Base-by-base conservation (phyloP, 2,329 filamentous ascomycete genomes). In the Penicillium sp. region DNA sequence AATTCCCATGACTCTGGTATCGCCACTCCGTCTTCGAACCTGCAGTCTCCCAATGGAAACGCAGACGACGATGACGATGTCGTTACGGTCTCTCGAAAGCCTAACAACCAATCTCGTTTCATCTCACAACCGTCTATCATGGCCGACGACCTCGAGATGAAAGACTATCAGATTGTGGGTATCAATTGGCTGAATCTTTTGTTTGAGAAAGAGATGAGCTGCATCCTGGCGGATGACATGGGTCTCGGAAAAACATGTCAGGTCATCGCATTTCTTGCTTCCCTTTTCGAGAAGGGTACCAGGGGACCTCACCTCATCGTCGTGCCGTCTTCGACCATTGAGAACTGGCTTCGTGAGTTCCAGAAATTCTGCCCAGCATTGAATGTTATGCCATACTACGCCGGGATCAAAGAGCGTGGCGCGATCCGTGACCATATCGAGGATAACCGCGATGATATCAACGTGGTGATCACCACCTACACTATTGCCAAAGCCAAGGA, bases 171-270 rank as follows among this genome's bases (percentile, higher is more conserved):
- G 68, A 76, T 97, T 18, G 90, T 95, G 27, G 94, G 94, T 4
- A 81, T 99, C 46, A 97, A 97, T 67, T 99, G 94, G 94, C 81
- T 99, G 65, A 85, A 86, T 49, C 74, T 97, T 41, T 80, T 99
- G 13, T 95, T 90, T 74, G 80, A 86, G 46, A 85, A 89, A 51
- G 80, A 85, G 25, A 81, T 95, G 46, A 92, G 90, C 41, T 92
- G 91, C 56, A 97, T 99, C 50, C 78, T 99, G 16, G 94, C 94
- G 1, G 94, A 99, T 68, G 94, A 99, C 68, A 99, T 99, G 94
- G 94, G 78, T 41, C 77, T 92, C 36, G 94, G 94, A 41, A 99
- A 99, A 78, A 99, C 94, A 0, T 96, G 91, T 63, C 92, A 99
- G 66, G 90, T 97, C 55, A 96, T 99, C 61, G 86, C 90, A 0